phyloP scores from a whole-genome alignment of 2,329 filamentous ascomycete species.

The Aspergillus ruber region DNA sequence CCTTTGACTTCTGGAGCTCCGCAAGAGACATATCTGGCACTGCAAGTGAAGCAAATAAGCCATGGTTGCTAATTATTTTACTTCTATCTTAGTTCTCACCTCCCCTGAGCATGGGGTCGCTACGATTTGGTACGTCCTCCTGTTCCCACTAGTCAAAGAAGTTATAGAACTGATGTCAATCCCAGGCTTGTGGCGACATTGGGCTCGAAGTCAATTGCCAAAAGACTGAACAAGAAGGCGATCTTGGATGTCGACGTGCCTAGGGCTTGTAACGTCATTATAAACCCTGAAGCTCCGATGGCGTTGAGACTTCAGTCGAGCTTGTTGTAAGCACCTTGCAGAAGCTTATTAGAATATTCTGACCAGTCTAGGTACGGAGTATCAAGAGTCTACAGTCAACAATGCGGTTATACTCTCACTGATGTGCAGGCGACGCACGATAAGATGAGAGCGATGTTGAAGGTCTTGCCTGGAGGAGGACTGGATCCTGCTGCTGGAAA shows the following conservation, averaged over 20 bases:
- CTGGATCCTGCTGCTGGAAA: conserved; percentile 67
- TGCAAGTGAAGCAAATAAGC: too few species aligned
- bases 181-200: conserved; percentile 84
- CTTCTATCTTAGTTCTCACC: conserved; percentile 58
- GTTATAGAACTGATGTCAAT: background rate
- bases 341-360: conserved; percentile 7
- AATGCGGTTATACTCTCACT: conserved; percentile 76
- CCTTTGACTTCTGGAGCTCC: background rate
- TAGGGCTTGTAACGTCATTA: conserved; percentile 83
- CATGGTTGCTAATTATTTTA: conserved; percentile 21
- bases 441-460: conserved; percentile 64
- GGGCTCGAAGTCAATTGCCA: conserved; percentile 63
- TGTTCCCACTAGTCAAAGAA: background rate
- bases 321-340: conserved; percentile 54
- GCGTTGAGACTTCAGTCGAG: conserved; percentile 85
- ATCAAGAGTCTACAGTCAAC: conserved; percentile 76
- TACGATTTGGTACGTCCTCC: conserved; percentile 71
- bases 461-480: conserved; percentile 50
- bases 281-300: conserved; percentile 76
- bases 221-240: conserved; percentile 73
- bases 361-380: conserved; percentile 58
- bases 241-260: conserved; percentile 83
- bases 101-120: conserved; percentile 85
- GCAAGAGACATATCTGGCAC: background rate
- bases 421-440: conserved; percentile 72